A percentile compares a stretch with the other conserved stretches of the same genome.
phyloP scores from a whole-genome alignment of 805 yeast genomes.

The Priceomyces fermenticarens region DNA sequence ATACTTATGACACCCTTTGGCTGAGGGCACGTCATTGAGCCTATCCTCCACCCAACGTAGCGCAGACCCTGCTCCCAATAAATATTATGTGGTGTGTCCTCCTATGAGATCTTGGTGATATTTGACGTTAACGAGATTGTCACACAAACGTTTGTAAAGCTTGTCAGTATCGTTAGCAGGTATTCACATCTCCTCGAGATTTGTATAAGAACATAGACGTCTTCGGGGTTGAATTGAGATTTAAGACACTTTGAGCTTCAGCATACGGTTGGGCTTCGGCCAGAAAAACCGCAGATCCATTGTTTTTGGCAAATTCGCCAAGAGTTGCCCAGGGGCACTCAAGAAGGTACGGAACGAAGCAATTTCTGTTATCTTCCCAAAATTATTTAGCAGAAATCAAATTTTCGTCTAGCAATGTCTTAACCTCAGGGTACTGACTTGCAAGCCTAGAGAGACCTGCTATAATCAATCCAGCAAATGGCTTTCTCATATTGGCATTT shows the following conservation, averaged over 20 bases:
- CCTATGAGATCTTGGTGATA: slow-evolving; percentile 14
- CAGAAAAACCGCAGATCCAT: slow-evolving; percentile 12
- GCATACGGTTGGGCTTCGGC: slow-evolving; percentile 12
- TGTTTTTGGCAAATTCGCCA: slow-evolving; percentile 1
- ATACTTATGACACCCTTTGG: slow-evolving; percentile 14
- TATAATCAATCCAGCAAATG: slow-evolving; percentile 21
- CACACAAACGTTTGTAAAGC: slow-evolving; percentile 22
- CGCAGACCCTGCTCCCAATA: slow-evolving; percentile 15
- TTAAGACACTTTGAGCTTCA: slow-evolving; percentile 19
- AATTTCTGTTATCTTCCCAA: neutral
- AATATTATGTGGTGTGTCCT: slow-evolving; percentile 20
- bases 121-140: slow-evolving; percentile 23
- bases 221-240: slow-evolving; percentile 14
- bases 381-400: slow-evolving; percentile 4
- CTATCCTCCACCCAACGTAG: slow-evolving; percentile 17
- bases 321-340: neutral
- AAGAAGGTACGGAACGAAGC: slow-evolving; percentile 1
- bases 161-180: slow-evolving; percentile 12
- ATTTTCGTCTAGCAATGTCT: slow-evolving; percentile 1
- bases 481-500: slow-evolving; percentile 15
- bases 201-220: slow-evolving; percentile 24
- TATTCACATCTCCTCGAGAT: slow-evolving; percentile 17
- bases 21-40: slow-evolving; percentile 12
- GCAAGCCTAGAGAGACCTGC: slow-evolving; percentile 21
- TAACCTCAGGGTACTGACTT: slow-evolving; percentile 22